These are phyloP conservation scores for Globisporangium mamillatum DNA, from an alignment of 352 stramenopile species.

Conservation along the genomic window DNA sequence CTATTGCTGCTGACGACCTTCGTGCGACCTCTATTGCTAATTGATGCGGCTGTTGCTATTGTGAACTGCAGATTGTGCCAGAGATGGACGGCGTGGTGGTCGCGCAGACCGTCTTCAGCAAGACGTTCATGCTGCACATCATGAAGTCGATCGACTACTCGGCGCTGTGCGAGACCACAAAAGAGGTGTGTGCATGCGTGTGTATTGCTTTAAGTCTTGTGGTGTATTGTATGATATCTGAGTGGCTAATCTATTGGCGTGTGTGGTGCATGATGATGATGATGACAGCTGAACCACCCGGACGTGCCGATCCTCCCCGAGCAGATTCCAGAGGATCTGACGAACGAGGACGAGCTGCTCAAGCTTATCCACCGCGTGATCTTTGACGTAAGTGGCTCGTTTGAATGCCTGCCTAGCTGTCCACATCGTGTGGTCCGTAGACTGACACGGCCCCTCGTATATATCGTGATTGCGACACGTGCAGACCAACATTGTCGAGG, in stretches of 20 bases:
- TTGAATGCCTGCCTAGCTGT: not conserved
- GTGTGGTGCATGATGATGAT: slow-evolving; percentile 3
- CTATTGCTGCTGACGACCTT: not conserved
- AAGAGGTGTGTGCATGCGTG: slow-evolving; percentile 38
- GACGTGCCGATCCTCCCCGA: slow-evolving; percentile 74
- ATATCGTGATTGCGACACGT: not conserved
- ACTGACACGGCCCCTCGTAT: not conserved
- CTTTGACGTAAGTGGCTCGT: slow-evolving; percentile 57
- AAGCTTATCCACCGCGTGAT: slow-evolving; percentile 76
- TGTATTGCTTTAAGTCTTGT: not conserved
- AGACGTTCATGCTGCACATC: slow-evolving; percentile 85
- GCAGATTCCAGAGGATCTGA: slow-evolving; percentile 52
- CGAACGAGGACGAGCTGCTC: slow-evolving; percentile 65
- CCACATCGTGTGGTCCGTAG: not conserved
- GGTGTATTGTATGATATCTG: too few species aligned
- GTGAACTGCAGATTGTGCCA: slow-evolving; percentile 52
- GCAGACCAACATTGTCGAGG: slow-evolving; percentile 85
- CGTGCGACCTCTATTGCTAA: not conserved
- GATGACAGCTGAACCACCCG: slow-evolving; percentile 66
- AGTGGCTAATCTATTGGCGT: not conserved
- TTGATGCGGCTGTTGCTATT: not conserved
- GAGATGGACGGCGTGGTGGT: slow-evolving; percentile 81
- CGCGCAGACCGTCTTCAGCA: slow-evolving; percentile 75
- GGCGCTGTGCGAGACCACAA: slow-evolving; percentile 68
- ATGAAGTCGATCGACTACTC: slow-evolving; percentile 85